Conservation (phyloP, 2,329 filamentous ascomycete genomes). For the Gaeumannomyces sp. region DNA sequence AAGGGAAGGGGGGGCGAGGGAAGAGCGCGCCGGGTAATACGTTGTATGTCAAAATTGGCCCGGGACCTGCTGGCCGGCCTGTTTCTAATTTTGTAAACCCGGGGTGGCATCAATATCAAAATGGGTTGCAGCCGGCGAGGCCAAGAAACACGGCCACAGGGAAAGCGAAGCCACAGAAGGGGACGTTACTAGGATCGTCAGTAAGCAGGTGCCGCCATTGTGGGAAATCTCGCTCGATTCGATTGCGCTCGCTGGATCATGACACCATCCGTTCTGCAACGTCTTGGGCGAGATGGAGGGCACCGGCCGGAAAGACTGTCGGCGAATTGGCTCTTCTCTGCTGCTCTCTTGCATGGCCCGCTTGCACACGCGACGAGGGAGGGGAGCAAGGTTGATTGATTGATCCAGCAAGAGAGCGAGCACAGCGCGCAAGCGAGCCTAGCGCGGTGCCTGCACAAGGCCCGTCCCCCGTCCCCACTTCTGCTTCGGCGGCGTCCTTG, state of each 20-base stretch:
- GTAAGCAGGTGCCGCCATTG: too few species aligned
- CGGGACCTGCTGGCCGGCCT: background rate
- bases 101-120: background rate
- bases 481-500: too few species aligned
- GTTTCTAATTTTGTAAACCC: background rate
- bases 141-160: background rate
- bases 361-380: background rate
- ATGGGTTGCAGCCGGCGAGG: background rate
- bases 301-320: background rate
- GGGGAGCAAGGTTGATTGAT: background rate
- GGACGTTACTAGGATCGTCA: background rate
- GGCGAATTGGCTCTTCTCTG: background rate
- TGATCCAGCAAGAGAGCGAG: too few species aligned
- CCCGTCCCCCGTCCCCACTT: too few species aligned
- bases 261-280: background rate
- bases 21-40: background rate
- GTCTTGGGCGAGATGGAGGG: background rate
- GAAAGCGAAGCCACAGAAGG: background rate
- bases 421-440: background rate
- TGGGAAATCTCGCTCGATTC: background rate
- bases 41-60: background rate
- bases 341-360: too few species aligned
- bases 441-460: background rate
- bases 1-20: background rate
- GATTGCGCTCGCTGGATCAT: background rate